These are phyloP conservation scores for Dissophora ornata DNA, from an alignment of 192 early-diverging fungal genomes.

Conservation along the genomic window DNA sequence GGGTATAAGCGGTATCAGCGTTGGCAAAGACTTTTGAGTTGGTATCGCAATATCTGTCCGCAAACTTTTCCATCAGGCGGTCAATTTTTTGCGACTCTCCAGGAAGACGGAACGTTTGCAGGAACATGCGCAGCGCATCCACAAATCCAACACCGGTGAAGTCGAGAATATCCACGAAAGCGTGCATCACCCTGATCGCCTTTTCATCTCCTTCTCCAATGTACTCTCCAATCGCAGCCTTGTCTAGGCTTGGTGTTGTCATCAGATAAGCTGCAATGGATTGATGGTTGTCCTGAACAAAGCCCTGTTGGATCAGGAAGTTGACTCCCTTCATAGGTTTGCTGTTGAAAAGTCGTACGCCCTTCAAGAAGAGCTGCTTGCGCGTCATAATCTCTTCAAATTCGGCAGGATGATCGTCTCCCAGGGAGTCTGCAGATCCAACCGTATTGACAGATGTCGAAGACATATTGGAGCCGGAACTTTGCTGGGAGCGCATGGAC, in stretches of 20 bases:
- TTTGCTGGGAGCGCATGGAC: conserved; percentile 47
- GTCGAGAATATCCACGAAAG: conserved; percentile 90
- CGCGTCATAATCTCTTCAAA: conserved; percentile 85
- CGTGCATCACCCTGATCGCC: conserved; percentile 94
- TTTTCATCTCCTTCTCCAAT: conserved; percentile 91
- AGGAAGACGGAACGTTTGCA: conserved; percentile 91
- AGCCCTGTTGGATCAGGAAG: conserved; percentile 78
- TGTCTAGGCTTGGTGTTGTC: conserved; percentile 82
- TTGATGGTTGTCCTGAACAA: conserved; percentile 77
- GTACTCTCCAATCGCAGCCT: conserved; percentile 91
- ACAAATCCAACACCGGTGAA: conserved; percentile 82
- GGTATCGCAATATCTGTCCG: conserved; percentile 86
- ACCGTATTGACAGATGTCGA: conserved; percentile 48
- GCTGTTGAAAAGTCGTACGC: conserved; percentile 81
- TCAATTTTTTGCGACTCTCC: conserved; percentile 97
- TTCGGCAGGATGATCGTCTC: conserved; percentile 86
- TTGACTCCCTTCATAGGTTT: conserved; percentile 92
- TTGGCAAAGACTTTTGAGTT: conserved; percentile 88
- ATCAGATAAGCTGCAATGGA: conserved; percentile 82
- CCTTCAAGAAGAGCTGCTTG: conserved; percentile 85
- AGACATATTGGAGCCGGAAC: conserved; percentile 48
- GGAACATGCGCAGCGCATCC: conserved; percentile 82
- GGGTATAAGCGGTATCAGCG: conserved; percentile 92
- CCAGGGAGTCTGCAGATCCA: conserved; percentile 48
- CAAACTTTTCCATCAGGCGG: conserved; percentile 96